Conservation (phyloP, 129 eudicot genomes). For the Flaveria robusta region DNA sequence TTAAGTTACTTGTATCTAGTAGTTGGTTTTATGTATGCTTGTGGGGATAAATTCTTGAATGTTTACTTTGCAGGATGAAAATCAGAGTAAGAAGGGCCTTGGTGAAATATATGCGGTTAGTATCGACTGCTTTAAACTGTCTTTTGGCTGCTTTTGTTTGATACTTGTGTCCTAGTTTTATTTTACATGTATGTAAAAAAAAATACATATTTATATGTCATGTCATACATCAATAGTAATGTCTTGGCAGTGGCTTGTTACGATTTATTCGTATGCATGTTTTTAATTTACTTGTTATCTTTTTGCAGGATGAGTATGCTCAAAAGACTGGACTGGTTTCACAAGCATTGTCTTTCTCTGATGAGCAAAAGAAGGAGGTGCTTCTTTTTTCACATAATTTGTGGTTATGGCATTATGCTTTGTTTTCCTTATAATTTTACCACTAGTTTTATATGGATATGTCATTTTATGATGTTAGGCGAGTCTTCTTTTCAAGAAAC, state of each 20-base stretch:
- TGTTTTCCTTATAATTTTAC: neutral
- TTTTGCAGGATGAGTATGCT: conserved; percentile 83
- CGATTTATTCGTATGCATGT: neutral
- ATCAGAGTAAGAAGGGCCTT: conserved; percentile 92
- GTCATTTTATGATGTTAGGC: conserved; percentile 52
- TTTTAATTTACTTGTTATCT: neutral
- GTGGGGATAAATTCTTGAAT: conserved; percentile 12
- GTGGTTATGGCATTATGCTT: neutral
- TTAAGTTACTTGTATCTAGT: neutral
- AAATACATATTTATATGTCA: neutral
- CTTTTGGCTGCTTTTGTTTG: neutral
- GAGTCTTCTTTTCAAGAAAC: conserved; percentile 63
- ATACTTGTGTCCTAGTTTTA: neutral
- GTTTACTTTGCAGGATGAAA: conserved; percentile 70
- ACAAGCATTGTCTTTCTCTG: conserved; percentile 67
- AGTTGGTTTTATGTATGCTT: conserved; percentile 1
- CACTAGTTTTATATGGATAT: conserved; percentile 6
- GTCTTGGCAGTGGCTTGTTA: neutral
- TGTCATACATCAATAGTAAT: neutral
- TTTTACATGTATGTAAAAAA: neutral
- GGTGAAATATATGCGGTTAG: conserved; percentile 90
- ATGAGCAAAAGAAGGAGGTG: conserved; percentile 90
- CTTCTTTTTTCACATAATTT: neutral
- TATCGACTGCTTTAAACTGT: conserved; percentile 1
- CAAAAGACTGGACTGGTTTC: conserved; percentile 85